Conservation (phyloP, 2,329 filamentous ascomycete genomes). For the Huntiella abstrusa region DNA sequence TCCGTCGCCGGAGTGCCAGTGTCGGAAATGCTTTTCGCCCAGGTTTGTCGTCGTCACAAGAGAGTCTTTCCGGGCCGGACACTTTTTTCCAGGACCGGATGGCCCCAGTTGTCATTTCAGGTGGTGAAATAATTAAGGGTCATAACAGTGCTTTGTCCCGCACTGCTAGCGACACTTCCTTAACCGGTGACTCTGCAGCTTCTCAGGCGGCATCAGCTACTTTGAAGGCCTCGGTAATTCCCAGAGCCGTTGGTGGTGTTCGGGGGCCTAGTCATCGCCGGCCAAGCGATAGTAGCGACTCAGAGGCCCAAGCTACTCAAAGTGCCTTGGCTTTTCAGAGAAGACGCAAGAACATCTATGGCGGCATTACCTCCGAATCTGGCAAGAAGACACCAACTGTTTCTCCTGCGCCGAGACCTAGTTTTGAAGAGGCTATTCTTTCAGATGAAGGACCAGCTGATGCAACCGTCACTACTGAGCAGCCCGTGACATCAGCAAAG, state of each 20-base stretch:
- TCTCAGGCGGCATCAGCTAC: conserved; percentile 22
- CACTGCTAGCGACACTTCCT: conserved; percentile 32
- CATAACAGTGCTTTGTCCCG: conserved; percentile 31
- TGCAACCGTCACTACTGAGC: not conserved
- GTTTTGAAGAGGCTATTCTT: not conserved
- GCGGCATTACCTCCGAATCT: not conserved
- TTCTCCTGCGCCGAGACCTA: conserved; percentile 22
- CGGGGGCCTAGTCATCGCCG: conserved; percentile 17
- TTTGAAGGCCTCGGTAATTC: conserved; percentile 35
- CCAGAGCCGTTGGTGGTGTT: conserved; percentile 16
- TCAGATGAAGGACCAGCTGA: not conserved
- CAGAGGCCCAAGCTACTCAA: conserved; percentile 28
- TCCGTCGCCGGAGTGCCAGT: conserved; percentile 45
- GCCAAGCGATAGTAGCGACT: conserved; percentile 38
- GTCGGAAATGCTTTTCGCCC: conserved; percentile 22
- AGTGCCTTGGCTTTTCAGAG: conserved; percentile 32
- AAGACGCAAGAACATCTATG: not conserved
- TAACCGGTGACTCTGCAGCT: conserved; percentile 26
- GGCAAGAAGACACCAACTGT: conserved; percentile 28
- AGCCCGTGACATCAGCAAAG: not conserved
- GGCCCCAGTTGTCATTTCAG: conserved; percentile 47
- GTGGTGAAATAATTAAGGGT: conserved; percentile 43
- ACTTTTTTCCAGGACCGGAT: conserved; percentile 42
- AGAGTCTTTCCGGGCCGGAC: conserved; percentile 30
- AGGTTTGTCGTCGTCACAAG: conserved; percentile 29